A percentile compares a stretch with the other conserved stretches of the same genome.
These are phyloP conservation scores for Cladorrhinum sp. DNA, from an alignment of 2,329 filamentous ascomycete species.

Conservation along the genomic window DNA sequence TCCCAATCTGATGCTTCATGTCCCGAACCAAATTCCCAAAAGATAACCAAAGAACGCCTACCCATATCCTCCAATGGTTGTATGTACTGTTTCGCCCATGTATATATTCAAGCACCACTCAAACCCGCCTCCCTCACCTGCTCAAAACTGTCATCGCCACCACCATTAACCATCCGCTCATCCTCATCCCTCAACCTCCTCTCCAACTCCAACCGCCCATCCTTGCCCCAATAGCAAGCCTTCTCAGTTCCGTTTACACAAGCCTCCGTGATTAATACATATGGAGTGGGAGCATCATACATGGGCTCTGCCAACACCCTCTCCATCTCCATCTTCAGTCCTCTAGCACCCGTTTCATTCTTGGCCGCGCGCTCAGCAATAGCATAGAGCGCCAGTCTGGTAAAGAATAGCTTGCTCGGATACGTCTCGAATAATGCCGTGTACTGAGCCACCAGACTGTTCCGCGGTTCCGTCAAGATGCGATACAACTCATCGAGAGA, in stretches of 20 bases:
- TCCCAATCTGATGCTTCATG: neutral
- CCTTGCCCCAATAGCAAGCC: constrained; percentile 64
- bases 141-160: constrained; percentile 35
- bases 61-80: constrained; percentile 11
- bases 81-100: constrained; percentile 3
- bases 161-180: constrained; percentile 15
- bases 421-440: constrained; percentile 78
- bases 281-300: constrained; percentile 75
- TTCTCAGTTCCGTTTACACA: constrained; percentile 63
- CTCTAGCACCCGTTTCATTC: constrained; percentile 72
- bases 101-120: constrained; percentile 41
- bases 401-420: constrained; percentile 80
- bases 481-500: constrained; percentile 67
- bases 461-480: constrained; percentile 88
- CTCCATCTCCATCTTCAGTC: constrained; percentile 77
- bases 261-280: constrained; percentile 69
- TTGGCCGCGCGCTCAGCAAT: constrained; percentile 67
- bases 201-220: constrained; percentile 67
- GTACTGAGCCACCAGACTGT: constrained; percentile 85
- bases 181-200: constrained; percentile 65
- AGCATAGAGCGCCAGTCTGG: constrained; percentile 73
- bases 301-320: constrained; percentile 74
- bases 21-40: neutral
- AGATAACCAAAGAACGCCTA: constrained; percentile 1
- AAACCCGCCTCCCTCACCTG: constrained; percentile 46